Conservation (phyloP, 345 rosid species). For the Rhodomyrtus tomentosa region DNA sequence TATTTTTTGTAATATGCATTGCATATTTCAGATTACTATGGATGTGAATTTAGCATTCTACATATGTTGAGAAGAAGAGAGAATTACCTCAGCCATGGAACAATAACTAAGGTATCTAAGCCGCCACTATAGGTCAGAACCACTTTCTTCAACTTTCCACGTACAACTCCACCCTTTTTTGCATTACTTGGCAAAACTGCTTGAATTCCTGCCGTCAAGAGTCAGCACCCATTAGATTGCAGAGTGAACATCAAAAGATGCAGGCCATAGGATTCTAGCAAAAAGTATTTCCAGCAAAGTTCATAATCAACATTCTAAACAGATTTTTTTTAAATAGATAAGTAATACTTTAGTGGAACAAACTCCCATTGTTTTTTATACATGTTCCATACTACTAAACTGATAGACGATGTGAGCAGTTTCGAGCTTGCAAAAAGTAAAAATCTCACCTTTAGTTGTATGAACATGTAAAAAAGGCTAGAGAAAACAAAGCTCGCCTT, state of each 20-base stretch:
- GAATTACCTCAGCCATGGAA: conserved; percentile 86
- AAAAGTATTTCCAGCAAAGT: not conserved
- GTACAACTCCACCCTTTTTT: conserved; percentile 34
- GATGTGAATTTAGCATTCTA: not conserved
- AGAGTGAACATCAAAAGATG: not conserved
- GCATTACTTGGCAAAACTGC: conserved; percentile 31
- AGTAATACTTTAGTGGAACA: not conserved
- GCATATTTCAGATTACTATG: not conserved
- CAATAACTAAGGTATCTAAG: conserved; percentile 91
- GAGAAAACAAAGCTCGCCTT: conserved; percentile 12
- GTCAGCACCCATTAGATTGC: not conserved
- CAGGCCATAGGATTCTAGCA: not conserved
- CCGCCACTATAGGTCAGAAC: conserved; percentile 98
- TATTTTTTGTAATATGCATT: not conserved
- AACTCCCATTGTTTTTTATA: not conserved
- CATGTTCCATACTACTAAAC: not conserved
- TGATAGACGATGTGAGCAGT: not conserved
- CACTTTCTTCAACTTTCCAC: conserved; percentile 81
- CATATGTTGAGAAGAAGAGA: not conserved
- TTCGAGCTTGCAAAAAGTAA: not conserved
- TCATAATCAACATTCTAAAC: not conserved
- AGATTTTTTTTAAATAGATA: not conserved
- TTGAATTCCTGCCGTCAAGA: conserved; percentile 29
- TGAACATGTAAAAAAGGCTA: not conserved
- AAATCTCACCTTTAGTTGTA: not conserved